Evolutionary conservation across 371 early-diverging fungal species (phyloP), one percentile per base, ranked within the genome.

Genomic region (Mortierella sp.): DNA sequence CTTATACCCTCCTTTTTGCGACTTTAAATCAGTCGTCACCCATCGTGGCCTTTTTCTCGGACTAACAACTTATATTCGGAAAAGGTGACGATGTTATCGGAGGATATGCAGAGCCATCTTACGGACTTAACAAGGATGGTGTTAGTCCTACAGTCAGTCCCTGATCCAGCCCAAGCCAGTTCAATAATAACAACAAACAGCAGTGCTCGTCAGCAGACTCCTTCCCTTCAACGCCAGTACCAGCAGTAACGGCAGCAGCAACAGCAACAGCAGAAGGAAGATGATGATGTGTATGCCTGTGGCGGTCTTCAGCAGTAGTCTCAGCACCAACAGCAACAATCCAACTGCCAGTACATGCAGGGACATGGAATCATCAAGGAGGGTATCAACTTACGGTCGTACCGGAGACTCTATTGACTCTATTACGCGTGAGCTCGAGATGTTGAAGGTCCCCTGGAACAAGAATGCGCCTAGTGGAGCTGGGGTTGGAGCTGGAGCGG

Each of bases 361-460:
- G 67, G 67, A 21, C 67, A 64, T 24, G 19, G 5, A 3, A 19
- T 21, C 24, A 34, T 64, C 10, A 37, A 37, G 40, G n/a, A n/a
- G n/a, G 61, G 37, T 64, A 10, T 37, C 10, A 44, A 9, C 73
- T 46, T 37, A 59, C 34, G 26, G 3, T 43, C 75, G 3, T 28
- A 74, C 71, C 77, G 85, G n/a, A 0, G 82, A 86, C 53, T 86
- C 86, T 55, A 77, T 86, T 0, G 86, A 86, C 57, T 86, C 86
- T 53, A 86, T 86, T 67, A 86, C 86, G 10, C 82, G 82, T 37
- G 86, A 86, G 53, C 78, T 86, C 4, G 86, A 86, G 76, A 74
- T 86, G 80, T 16, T 86, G 73, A 82, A 82, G 55, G 86, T 86
- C 5, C 86, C 86, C 0, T 82, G 82, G 86, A 82, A 86, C 76